Base-by-base conservation (phyloP, 2,329 filamentous ascomycete genomes). In the Rhynchosporium secalis region DNA sequence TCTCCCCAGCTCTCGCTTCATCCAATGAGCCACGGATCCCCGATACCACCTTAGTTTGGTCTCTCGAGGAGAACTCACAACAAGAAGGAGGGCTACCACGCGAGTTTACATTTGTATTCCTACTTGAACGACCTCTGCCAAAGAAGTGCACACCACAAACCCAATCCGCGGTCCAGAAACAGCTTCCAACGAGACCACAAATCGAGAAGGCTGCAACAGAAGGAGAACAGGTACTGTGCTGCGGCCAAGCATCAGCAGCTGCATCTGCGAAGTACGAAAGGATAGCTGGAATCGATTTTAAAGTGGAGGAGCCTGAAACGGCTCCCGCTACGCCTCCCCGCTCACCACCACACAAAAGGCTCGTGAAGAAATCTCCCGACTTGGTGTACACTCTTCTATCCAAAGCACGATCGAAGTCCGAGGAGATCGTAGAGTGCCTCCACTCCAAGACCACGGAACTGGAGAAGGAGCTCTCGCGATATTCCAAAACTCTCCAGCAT, bases 101-200 rank as follows among this genome's bases (percentile, higher is more conserved):
- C 8, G 80, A 82, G 61, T 81, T 82, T 56, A 81, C 80, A 2
- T 81, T 82, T 66, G 79, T 80, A 15, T 76, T 82, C 72, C 69
- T 82, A 5, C 71, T 82, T 5, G 67, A 70, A 43, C 58, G 68
- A 31, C 56, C 63, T 3, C 61, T 56, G 12, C 58, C 64, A 20
- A 28, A n/a, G n/a, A 58, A 40, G 26, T 41, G 45, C 33, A 41
- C 3, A 26, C 36, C 40, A 40, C 46, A 57, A 38, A 28, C 36
- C 20, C 41, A 49, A 26, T 41, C 15, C 7, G 41, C 38, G 33
- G 15, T n/a, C 52, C n/a, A 46, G 13, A 40, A 7, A n/a, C 31
- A 38, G 8, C n/a, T 13, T 29, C 29, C 5, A 40, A 13, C 9
- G 45, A 31, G 38, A 9, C 36, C 56, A 41, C 56, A 43, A 38